Evolutionary conservation across 2,329 filamentous ascomycete genomes (phyloP).

Genomic region (Aspergillus sp.): DNA sequence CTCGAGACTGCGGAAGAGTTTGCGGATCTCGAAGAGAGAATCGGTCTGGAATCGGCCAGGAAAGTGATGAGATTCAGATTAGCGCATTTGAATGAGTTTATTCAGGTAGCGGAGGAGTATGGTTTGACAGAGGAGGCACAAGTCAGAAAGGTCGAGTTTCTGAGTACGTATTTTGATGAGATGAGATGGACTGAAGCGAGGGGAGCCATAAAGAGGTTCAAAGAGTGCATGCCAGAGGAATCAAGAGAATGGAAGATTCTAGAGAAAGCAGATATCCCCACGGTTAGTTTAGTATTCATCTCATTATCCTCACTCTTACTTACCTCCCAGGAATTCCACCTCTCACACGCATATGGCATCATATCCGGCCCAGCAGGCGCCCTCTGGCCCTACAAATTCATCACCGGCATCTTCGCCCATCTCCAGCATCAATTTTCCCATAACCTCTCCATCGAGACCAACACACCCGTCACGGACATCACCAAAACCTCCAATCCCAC

Average conservation of each 20-base stretch:
- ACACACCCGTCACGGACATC: conserved; percentile 12
- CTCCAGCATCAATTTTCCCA: conserved; percentile 26
- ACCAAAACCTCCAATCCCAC: conserved; percentile 2
- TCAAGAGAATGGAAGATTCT: conserved; percentile 19
- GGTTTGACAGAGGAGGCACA: conserved; percentile 16
- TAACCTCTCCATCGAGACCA: conserved; percentile 21
- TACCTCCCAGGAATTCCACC: conserved; percentile 14
- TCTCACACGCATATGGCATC: conserved; percentile 18
- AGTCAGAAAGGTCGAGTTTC: conserved; percentile 21
- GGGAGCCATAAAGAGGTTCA: conserved; percentile 16
- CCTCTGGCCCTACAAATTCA: conserved; percentile 29
- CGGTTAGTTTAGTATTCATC: conserved; percentile 6
- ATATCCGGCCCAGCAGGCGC: conserved; percentile 23
- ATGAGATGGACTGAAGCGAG: conserved; percentile 16
- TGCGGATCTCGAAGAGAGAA: conserved; percentile 7
- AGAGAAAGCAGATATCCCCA: conserved; percentile 16
- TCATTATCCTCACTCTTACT: background rate
- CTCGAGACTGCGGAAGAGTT: conserved; percentile 22
- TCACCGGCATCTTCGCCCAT: conserved; percentile 17
- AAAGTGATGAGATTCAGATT: conserved; percentile 18
- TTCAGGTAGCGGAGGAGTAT: conserved; percentile 14
- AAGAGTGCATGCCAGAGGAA: conserved; percentile 22
- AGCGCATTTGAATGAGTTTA: conserved; percentile 16
- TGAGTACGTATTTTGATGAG: conserved; percentile 23
- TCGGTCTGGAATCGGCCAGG: conserved; percentile 16